Percentiles rank a stretch among this genome's conserved stretches.
Evolutionary conservation across 176 grass and related monocot genomes (phyloP).

Genomic region (Cenchrus fungigraminus): DNA sequence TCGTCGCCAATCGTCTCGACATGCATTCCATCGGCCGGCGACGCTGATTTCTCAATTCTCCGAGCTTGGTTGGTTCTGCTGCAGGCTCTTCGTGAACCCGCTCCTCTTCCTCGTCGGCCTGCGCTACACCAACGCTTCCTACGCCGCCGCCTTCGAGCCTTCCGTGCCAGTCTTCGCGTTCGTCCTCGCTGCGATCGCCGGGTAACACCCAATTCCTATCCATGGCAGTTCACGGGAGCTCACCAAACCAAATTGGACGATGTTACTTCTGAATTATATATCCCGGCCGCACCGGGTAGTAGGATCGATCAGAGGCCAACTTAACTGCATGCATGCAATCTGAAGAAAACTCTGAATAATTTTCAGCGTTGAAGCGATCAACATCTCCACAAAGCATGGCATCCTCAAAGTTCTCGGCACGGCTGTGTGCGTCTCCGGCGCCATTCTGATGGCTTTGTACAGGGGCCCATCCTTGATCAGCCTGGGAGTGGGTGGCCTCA

Average conservation of each 20-base stretch:
- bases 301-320: too few species aligned
- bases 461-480: constrained; percentile 73
- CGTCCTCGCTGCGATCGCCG: constrained; percentile 61
- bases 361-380: constrained; percentile 66
- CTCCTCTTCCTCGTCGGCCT: constrained; percentile 92
- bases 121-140: constrained; percentile 78
- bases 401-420: constrained; percentile 65
- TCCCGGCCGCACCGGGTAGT: too few species aligned
- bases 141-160: constrained; percentile 89
- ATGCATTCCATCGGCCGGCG: too few species aligned
- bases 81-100: constrained; percentile 86
- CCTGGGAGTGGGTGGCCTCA: not conserved
- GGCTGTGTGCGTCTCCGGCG: constrained; percentile 70
- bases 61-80: not conserved
- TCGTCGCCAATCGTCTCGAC: not conserved
- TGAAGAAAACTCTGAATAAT: not conserved
- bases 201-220: constrained; percentile 29
- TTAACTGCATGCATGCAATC: not conserved
- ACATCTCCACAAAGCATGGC: constrained; percentile 62
- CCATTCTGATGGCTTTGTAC: constrained; percentile 78
- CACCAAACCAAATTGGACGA: not conserved
- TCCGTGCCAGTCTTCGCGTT: constrained; percentile 92
- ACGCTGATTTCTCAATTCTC: not conserved
- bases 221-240: not conserved
- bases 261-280: too few species aligned